Base-by-base conservation (phyloP, 257 asterid species). In the Ophiorrhiza pumila region DNA sequence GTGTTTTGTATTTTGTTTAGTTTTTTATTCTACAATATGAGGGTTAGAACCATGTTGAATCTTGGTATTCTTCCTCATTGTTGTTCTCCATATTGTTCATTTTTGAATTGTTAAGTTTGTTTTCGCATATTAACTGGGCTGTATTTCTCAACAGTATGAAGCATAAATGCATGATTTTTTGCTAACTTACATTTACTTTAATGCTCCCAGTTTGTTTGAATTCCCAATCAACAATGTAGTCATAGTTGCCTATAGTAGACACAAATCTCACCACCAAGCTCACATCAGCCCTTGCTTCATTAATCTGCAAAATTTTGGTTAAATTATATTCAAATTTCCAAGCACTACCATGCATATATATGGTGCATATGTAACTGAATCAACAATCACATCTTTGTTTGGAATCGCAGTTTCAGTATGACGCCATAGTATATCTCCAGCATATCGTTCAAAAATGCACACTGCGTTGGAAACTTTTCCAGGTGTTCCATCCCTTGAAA, bases 191-290 rank as follows among this genome's bases (percentile, higher is more conserved):
- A 52, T 56, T 68, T 46, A 68, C 77, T 23, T 68, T 73, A 20
- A 78, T 73, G 18, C 67, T 32, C 34, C 96, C 96, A 66, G 79
- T 83, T 60, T 83, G 79, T 82, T 80, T 87, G 85, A 91, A 86
- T 63, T 91, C 97, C 95, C 92, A 91, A 65, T 91, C 97, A 53
- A 88, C 80, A 25, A 86, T 69, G 78, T 89, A 91, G 81, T 91
- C 97, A 58, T 91, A 89, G 65, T 91, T 91, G 62, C 90, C 89
- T 31, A 85, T 82, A 14, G 95, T 72, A 22, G 92, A 69, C 27
- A 89, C 96, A 91, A 80, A 88, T 78, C 95, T 86, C 75, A 83
- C 93, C 50, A 89, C 90, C 50, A 91, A 83, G 76, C 63, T 91
- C 68, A 82, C 82, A 71, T 84, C 93, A 9, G 83, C 86, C 57